Conservation (phyloP, 768 basidiomycete species). For the Leccinellum albellum region DNA sequence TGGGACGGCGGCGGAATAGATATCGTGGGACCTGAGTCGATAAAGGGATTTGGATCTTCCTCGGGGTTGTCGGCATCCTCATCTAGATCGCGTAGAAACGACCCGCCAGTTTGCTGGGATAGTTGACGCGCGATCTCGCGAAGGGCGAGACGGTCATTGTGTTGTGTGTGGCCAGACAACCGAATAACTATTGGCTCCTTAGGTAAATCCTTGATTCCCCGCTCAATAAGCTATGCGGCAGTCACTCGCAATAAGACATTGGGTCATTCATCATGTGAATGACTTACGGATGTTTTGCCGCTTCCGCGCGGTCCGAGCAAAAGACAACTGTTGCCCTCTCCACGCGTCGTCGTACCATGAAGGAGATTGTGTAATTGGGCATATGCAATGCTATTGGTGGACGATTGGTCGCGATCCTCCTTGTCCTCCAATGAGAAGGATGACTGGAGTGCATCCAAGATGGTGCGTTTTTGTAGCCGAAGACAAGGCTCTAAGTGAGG, state of each 20-base stretch:
- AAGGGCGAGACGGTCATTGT: slow-evolving; percentile 85
- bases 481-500: slow-evolving; percentile 44
- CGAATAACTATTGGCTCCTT: slow-evolving; percentile 67
- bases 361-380: slow-evolving; percentile 63
- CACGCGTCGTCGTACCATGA: slow-evolving; percentile 67
- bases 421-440: slow-evolving; percentile 19
- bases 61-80: slow-evolving; percentile 31
- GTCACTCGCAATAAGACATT: slow-evolving; percentile 1
- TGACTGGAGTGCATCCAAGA: slow-evolving; percentile 45
- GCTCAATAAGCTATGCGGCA: slow-evolving; percentile 52
- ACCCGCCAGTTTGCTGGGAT: slow-evolving; percentile 65
- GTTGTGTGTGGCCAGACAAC: slow-evolving; percentile 82
- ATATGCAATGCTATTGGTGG: slow-evolving; percentile 51
- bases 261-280: not conserved
- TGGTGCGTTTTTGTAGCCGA: slow-evolving; percentile 53
- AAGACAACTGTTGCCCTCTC: slow-evolving; percentile 93
- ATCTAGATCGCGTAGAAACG: slow-evolving; percentile 40
- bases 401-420: slow-evolving; percentile 33
- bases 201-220: slow-evolving; percentile 46
- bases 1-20: slow-evolving; percentile 64
- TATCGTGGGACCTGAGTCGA: slow-evolving; percentile 35
- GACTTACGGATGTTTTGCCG: slow-evolving; percentile 73
- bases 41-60: slow-evolving; percentile 49
- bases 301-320: slow-evolving; percentile 81
- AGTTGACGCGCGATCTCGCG: slow-evolving; percentile 89